Evolutionary conservation across 139 green algal genomes (phyloP).

Genomic region (Micractinium sp.): DNA sequence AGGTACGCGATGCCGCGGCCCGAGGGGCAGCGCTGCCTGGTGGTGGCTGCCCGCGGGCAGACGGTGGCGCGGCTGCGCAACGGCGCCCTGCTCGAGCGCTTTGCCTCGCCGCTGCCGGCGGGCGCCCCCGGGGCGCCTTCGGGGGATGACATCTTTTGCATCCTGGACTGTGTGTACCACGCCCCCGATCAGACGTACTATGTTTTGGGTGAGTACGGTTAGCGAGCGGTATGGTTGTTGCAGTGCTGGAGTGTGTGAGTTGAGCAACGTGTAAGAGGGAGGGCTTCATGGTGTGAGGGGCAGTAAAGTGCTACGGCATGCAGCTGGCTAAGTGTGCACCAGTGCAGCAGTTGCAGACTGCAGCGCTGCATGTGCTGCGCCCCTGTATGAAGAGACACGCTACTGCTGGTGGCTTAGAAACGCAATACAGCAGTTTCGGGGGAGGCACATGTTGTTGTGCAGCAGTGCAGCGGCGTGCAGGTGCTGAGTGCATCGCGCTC

Average conservation of each 20-base stretch:
- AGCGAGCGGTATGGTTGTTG: not conserved
- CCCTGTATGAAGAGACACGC: no score
- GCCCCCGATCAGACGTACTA: slow-evolving; percentile 53
- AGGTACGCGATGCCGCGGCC: slow-evolving; percentile 86
- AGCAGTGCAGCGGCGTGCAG: no score
- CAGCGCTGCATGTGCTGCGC: no score
- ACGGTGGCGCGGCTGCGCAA: slow-evolving; percentile 60
- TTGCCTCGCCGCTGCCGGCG: slow-evolving; percentile 67
- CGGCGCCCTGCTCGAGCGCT: slow-evolving; percentile 66
- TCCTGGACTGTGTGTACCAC: slow-evolving; percentile 91
- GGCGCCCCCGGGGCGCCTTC: slow-evolving; percentile 32
- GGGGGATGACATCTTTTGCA: slow-evolving; percentile 54
- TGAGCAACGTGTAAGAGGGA: no score
- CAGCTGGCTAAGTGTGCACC: no score
- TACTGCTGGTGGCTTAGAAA: no score
- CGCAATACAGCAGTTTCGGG: no score
- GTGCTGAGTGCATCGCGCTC: no score
- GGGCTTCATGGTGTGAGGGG: not conserved
- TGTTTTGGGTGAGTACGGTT: slow-evolving; percentile 34
- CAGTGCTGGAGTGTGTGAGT: not conserved
- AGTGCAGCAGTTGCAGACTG: no score
- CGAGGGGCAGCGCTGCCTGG: slow-evolving; percentile 86
- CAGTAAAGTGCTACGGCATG: not conserved
- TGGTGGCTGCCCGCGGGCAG: slow-evolving; percentile 63
- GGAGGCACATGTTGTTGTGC: no score